phyloP scores from a whole-genome alignment of 306 rosid species.

The Glycine latifolia region DNA sequence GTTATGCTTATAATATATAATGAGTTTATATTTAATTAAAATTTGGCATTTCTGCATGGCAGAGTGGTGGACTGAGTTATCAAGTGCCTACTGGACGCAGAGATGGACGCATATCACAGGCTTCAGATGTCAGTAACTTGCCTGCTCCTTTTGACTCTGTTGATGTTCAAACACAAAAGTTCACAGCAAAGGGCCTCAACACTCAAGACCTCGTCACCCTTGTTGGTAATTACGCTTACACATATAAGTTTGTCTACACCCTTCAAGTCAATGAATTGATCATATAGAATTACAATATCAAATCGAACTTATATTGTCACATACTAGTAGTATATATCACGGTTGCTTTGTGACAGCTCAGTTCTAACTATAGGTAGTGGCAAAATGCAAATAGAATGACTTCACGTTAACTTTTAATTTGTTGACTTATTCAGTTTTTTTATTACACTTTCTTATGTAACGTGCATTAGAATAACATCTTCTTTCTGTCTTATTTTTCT shows the following conservation, averaged over 20 bases:
- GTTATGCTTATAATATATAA: background rate
- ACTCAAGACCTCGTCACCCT: slow-evolving; percentile 70
- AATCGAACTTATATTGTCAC: background rate
- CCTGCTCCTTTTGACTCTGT: slow-evolving; percentile 55
- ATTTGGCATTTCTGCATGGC: slow-evolving; percentile 20
- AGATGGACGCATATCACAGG: slow-evolving; percentile 65
- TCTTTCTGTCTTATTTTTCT: no score
- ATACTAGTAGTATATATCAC: background rate
- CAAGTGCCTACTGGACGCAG: slow-evolving; percentile 68
- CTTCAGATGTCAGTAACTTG: slow-evolving; percentile 50
- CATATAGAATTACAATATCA: background rate
- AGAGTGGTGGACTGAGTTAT: slow-evolving; percentile 62
- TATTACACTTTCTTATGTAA: background rate
- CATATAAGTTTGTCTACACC: background rate
- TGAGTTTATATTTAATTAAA: background rate
- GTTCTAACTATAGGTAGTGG: background rate
- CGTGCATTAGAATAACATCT: background rate
- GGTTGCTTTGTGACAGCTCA: background rate
- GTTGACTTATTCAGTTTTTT: background rate
- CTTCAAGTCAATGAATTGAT: background rate
- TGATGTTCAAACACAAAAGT: slow-evolving; percentile 52
- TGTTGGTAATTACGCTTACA: slow-evolving; percentile 50
- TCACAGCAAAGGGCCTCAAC: slow-evolving; percentile 58
- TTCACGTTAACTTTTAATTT: background rate
- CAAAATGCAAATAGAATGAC: background rate